Evolutionary conservation across 768 basidiomycete species (phyloP).

Genomic region (Termitomyces sp.): DNA sequence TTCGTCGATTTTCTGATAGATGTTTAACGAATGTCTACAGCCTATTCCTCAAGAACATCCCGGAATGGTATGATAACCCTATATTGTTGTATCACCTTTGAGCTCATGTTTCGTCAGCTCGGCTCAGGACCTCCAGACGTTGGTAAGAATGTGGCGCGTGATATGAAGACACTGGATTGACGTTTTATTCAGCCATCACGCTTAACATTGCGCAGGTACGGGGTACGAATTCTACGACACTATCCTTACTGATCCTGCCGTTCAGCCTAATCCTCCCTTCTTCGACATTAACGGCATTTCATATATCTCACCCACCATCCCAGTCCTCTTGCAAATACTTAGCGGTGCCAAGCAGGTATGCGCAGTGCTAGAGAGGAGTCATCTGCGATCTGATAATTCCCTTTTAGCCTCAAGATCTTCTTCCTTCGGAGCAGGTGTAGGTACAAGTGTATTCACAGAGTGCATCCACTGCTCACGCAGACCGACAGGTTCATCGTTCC

Average conservation of each 20-base stretch:
- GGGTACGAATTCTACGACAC: neutral
- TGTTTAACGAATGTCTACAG: constrained; percentile 1
- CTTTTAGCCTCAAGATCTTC: constrained; percentile 37
- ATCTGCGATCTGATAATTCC: neutral
- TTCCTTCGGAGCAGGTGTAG: constrained; percentile 36
- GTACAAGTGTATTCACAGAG: neutral
- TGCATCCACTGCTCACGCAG: neutral
- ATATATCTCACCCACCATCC: constrained; percentile 40
- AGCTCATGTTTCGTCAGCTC: constrained; percentile 14
- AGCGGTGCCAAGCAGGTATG: constrained; percentile 37
- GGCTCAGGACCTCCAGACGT: constrained; percentile 19
- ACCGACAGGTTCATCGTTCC: constrained; percentile 12
- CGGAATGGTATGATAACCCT: constrained; percentile 11
- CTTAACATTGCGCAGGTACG: constrained; percentile 21
- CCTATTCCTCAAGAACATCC: constrained; percentile 18
- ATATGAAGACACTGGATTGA: neutral
- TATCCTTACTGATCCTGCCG: neutral
- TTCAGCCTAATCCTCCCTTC: constrained; percentile 30
- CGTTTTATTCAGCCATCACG: constrained; percentile 14
- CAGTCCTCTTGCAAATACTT: constrained; percentile 53
- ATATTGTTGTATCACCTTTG: neutral
- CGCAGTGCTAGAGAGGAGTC: neutral
- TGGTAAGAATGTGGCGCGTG: constrained; percentile 8
- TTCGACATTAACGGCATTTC: constrained; percentile 30
- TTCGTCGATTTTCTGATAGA: neutral